These are phyloP conservation scores for Lasiodiplodia theobromae DNA, from an alignment of 2,329 filamentous ascomycete species.

Conservation along the genomic window DNA sequence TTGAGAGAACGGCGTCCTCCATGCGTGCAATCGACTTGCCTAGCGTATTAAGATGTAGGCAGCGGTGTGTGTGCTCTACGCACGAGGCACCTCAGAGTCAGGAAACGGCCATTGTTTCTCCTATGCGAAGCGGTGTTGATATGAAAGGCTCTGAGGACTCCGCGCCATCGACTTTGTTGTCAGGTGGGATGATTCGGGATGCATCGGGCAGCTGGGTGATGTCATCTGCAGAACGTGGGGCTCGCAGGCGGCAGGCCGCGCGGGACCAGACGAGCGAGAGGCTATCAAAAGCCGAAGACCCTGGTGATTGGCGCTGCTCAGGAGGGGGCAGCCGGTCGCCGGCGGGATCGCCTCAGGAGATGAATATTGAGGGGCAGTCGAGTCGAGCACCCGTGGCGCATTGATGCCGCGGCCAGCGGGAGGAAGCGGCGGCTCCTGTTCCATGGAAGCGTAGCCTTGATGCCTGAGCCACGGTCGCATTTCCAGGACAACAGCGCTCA, in stretches of 20 bases:
- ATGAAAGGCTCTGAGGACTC: background rate
- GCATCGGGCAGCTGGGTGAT: slow-evolving; percentile 20
- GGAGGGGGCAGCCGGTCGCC: background rate
- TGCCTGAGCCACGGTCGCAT: slow-evolving; percentile 1
- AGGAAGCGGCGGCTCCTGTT: slow-evolving; percentile 2
- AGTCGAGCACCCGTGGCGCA: background rate
- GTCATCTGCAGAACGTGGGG: slow-evolving; percentile 18
- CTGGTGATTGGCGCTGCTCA: slow-evolving; percentile 5
- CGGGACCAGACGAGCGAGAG: background rate
- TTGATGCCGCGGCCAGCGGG: background rate
- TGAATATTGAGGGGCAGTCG: background rate
- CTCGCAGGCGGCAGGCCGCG: slow-evolving; percentile 7
- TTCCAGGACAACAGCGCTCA: background rate
- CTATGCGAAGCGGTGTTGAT: background rate
- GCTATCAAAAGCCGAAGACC: background rate
- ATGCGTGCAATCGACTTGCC: background rate
- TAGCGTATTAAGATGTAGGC: background rate
- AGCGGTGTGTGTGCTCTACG: background rate
- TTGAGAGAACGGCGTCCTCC: background rate
- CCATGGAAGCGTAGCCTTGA: background rate
- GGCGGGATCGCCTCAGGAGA: slow-evolving; percentile 11
- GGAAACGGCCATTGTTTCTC: background rate
- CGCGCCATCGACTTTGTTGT: background rate
- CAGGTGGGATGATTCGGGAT: slow-evolving; percentile 6
- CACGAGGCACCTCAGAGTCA: background rate